Evolutionary conservation across 1,284 basidiomycete genomes (phyloP), one percentile per base, ranked within the genome.

Genomic region (Trichosporon asahii): DNA sequence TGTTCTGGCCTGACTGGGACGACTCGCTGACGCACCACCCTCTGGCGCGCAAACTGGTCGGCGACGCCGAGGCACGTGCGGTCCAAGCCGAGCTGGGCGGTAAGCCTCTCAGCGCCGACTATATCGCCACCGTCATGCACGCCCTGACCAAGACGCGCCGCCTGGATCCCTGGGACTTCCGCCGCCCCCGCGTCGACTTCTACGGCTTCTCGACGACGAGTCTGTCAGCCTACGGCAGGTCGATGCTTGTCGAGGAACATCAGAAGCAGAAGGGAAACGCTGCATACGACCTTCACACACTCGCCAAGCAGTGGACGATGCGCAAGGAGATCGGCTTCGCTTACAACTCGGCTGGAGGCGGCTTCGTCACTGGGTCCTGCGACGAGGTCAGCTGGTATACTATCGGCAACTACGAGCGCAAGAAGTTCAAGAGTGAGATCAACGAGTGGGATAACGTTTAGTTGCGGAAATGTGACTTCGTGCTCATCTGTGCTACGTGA

Each of bases 1-100:
- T 66, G 8, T 66, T 66, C 44, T 66, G 65, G 65, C 65, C 53
- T 21, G 65, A 57, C n/a, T 66, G 65, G 65, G 65, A 66, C 35
- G 21, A 40, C 11, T 40, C 63, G n/a, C 21, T 64, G 31, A 33
- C 21, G 3, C 35, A 25, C 35, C 35, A 64, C 23, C 63, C 23
- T 12, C 18, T 64, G 23, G 63, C 35, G 14, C 33, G 35, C 18
- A 64, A 37, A 21, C 31, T 40, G 11, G 35, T 25, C 21, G 15
- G 21, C 35, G 35, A 25, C 37, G 21, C 37, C 4, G 27, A n/a
- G 57, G 12, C 23, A 23, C 40, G 53, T 11, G 55, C 27, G 29
- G 15, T 61, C 21, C 1, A 31, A 18, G 18, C 3, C 5, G 9
- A 61, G 29, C 14, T 31, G 15, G 18, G 18, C 8, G 29, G 7